These are phyloP conservation scores for Pseudogymnoascus pannorum DNA, from an alignment of 2,329 filamentous ascomycete species.

Conservation along the genomic window DNA sequence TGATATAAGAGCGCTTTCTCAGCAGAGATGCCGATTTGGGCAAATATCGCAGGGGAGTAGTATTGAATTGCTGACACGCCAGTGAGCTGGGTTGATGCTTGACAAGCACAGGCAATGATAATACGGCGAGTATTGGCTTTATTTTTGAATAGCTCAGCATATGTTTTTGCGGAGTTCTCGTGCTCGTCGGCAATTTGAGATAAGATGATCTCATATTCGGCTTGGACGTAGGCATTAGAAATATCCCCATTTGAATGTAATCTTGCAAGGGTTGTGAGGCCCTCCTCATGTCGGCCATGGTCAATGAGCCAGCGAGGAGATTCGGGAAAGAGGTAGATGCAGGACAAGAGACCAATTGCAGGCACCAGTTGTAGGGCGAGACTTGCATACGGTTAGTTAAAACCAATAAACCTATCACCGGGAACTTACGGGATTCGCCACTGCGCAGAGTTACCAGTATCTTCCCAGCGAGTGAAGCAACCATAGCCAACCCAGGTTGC, in stretches of 20 bases:
- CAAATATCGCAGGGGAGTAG: slow-evolving; percentile 61
- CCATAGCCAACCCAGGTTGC: slow-evolving; percentile 56
- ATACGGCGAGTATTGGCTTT: slow-evolving; percentile 63
- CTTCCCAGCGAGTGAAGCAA: slow-evolving; percentile 16
- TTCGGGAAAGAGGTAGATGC: slow-evolving; percentile 70
- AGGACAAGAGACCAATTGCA: slow-evolving; percentile 52
- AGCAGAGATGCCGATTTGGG: slow-evolving; percentile 59
- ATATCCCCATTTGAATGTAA: slow-evolving; percentile 63
- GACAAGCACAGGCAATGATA: slow-evolving; percentile 61
- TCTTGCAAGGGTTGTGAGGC: slow-evolving; percentile 57
- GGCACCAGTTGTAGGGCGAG: slow-evolving; percentile 67
- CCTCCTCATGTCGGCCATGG: slow-evolving; percentile 56
- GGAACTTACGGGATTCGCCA: slow-evolving; percentile 18
- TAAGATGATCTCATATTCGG: slow-evolving; percentile 66
- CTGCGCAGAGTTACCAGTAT: slow-evolving; percentile 14
- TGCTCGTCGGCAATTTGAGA: slow-evolving; percentile 58
- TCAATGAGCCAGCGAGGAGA: slow-evolving; percentile 69
- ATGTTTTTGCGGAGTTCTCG: slow-evolving; percentile 62
- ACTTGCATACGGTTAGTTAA: slow-evolving; percentile 25
- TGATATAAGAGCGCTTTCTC: slow-evolving; percentile 66
- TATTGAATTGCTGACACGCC: slow-evolving; percentile 70
- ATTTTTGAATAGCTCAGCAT: slow-evolving; percentile 59
- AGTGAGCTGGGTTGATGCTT: slow-evolving; percentile 70
- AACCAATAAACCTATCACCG: no score
- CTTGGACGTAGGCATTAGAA: slow-evolving; percentile 61